Conservation (phyloP, 148 eudicot species). For the Arbutus unedo region DNA sequence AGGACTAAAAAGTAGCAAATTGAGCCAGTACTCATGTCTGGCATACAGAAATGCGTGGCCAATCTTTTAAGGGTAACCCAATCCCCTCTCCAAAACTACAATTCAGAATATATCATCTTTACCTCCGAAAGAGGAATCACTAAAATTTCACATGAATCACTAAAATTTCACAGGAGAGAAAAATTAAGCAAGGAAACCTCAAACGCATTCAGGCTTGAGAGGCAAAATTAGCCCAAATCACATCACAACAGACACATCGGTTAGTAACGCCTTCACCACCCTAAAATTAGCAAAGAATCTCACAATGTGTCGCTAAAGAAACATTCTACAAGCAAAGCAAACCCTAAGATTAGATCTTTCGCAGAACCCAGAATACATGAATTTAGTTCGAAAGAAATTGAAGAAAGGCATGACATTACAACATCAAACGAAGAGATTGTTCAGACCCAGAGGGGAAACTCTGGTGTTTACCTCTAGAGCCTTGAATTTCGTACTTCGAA, state of each 20-base stretch:
- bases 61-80: not conserved
- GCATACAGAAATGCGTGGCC: not conserved
- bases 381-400: not conserved
- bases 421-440: not conserved
- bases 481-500: not conserved
- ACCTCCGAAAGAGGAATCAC: not conserved
- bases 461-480: slow-evolving; percentile 1
- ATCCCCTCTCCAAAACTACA: not conserved
- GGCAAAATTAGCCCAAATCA: not conserved
- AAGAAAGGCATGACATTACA: not conserved
- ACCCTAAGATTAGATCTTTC: not conserved
- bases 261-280: not conserved
- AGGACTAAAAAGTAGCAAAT: not conserved
- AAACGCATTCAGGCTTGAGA: not conserved
- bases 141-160: not conserved
- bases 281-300: not conserved
- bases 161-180: not conserved
- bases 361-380: not conserved
- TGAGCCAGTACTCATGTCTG: not conserved
- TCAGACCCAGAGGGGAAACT: not conserved
- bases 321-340: not conserved
- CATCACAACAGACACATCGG: not conserved
- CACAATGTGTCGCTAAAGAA: slow-evolving; percentile 1
- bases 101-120: not conserved
- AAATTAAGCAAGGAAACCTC: not conserved